Conservation (phyloP, 257 asterid genomes). For the Solanum bulbocastanum region DNA sequence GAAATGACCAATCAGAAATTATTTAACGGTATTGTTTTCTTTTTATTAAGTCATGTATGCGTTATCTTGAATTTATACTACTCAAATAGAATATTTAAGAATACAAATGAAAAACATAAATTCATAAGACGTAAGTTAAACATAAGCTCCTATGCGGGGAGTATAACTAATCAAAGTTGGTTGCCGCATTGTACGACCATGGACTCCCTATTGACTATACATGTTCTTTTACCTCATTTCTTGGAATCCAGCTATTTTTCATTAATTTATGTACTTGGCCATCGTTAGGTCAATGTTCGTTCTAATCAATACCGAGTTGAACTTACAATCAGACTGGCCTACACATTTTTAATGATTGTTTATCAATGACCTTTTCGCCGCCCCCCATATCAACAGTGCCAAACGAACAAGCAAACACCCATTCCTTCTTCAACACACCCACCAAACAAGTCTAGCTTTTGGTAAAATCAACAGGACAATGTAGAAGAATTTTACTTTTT, state of each 20-base stretch:
- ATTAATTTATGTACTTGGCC: not conserved
- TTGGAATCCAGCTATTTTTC: constrained; percentile 1
- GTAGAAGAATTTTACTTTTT: not conserved
- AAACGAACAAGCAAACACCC: not conserved
- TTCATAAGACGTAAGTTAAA: not conserved
- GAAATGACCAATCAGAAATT: not conserved
- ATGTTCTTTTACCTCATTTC: not conserved
- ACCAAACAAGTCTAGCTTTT: not conserved
- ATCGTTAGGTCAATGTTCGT: not conserved
- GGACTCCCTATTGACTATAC: not conserved
- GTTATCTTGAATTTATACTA: no score
- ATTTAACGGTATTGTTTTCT: not conserved
- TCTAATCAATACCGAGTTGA: not conserved
- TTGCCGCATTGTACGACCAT: not conserved
- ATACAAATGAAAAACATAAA: not conserved
- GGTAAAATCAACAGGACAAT: not conserved
- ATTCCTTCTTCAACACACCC: not conserved
- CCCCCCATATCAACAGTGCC: not conserved
- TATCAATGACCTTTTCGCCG: not conserved
- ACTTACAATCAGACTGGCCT: not conserved
- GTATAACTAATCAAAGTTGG: not conserved
- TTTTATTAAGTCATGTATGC: not conserved
- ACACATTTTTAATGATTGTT: not conserved
- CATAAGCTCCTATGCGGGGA: no score
- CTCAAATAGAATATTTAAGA: no score